Evolutionary conservation across 495 filamentous ascomycete species (phyloP).

Genomic region (Xylaria sp.): DNA sequence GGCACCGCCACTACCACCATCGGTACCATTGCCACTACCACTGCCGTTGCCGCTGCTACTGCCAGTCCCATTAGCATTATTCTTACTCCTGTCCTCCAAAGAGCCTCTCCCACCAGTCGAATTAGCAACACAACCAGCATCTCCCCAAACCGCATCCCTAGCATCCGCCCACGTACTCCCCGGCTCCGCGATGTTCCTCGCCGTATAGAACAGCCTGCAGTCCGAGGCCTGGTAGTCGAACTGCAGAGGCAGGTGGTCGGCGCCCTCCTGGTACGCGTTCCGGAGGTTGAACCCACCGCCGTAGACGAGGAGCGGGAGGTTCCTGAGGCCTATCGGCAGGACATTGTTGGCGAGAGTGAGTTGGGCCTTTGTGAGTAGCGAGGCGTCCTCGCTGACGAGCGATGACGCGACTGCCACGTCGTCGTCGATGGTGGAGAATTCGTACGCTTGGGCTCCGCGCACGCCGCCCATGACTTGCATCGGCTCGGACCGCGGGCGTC

Average conservation of each 20-base stretch:
- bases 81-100: slow-evolving; percentile 6
- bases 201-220: slow-evolving; percentile 63
- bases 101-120: slow-evolving; percentile 12
- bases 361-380: slow-evolving; percentile 22
- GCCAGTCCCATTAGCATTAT: neutral
- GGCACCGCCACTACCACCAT: neutral
- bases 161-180: slow-evolving; percentile 54
- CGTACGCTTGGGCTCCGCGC: slow-evolving; percentile 52
- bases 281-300: slow-evolving; percentile 45
- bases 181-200: slow-evolving; percentile 50
- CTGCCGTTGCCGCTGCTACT: no score
- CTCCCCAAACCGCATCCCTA: slow-evolving; percentile 79
- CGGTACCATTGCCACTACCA: neutral
- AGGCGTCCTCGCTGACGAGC: slow-evolving; percentile 1
- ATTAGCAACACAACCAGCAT: slow-evolving; percentile 67
- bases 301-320: neutral
- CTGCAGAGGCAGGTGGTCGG: slow-evolving; percentile 53
- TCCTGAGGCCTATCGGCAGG: slow-evolving; percentile 32
- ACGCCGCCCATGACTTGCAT: slow-evolving; percentile 68
- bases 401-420: slow-evolving; percentile 17
- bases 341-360: slow-evolving; percentile 30
- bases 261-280: slow-evolving; percentile 42
- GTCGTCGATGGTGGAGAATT: slow-evolving; percentile 29
- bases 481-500: slow-evolving; percentile 54
- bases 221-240: slow-evolving; percentile 60